Conservation (phyloP, 2,329 filamentous ascomycete species). For the Penicillium sumatraense region DNA sequence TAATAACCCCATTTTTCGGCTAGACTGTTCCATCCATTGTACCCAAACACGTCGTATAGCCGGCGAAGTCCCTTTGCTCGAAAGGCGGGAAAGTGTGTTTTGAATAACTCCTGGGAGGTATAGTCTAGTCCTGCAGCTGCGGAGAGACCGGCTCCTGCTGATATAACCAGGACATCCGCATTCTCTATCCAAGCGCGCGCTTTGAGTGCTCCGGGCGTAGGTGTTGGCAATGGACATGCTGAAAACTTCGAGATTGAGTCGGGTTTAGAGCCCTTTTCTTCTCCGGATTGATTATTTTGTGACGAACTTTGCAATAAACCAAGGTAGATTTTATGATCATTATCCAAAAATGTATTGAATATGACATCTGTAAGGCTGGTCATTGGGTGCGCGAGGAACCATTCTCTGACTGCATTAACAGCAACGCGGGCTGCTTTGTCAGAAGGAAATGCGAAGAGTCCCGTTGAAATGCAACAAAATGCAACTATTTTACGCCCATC, state of each 20-base stretch:
- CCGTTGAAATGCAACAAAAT: constrained; percentile 31
- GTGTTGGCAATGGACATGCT: background rate
- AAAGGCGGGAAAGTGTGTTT: constrained; percentile 30
- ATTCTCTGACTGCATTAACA: constrained; percentile 14
- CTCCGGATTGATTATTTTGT: background rate
- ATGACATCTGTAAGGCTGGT: constrained; percentile 26
- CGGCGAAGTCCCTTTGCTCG: constrained; percentile 32
- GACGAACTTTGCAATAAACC: background rate
- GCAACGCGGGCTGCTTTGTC: constrained; percentile 22
- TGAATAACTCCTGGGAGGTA: constrained; percentile 27
- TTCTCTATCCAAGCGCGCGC: constrained; percentile 20
- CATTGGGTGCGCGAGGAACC: constrained; percentile 15
- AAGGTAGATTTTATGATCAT: constrained; percentile 21
- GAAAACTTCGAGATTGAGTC: background rate
- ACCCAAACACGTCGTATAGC: constrained; percentile 27
- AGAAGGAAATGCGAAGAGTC: constrained; percentile 28
- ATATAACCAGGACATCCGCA: constrained; percentile 25
- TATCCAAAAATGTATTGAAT: constrained; percentile 25
- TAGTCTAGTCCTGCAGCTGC: constrained; percentile 30
- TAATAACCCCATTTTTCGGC: constrained; percentile 29
- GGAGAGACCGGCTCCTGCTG: constrained; percentile 26
- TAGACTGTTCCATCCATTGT: constrained; percentile 17
- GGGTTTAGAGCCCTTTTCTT: background rate
- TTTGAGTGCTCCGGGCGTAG: constrained; percentile 5
- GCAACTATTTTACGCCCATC: constrained; percentile 24